These are phyloP conservation scores for Globisporangium iwayamae DNA, from an alignment of 352 stramenopile species.

Conservation along the genomic window DNA sequence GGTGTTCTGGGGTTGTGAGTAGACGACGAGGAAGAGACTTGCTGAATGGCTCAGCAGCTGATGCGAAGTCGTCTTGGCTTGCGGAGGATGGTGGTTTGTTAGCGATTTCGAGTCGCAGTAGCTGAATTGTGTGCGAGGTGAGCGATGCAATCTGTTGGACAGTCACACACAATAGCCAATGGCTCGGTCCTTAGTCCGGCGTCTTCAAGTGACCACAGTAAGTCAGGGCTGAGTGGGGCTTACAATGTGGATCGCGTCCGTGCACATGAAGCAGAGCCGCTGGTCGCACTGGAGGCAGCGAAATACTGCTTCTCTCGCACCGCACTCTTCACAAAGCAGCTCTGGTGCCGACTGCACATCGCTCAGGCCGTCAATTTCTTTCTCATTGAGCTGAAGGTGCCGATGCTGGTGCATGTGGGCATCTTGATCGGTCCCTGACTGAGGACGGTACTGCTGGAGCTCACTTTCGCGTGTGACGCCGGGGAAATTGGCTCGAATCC, in stretches of 20 bases:
- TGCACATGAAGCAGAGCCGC: constrained; percentile 54
- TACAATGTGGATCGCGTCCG: constrained; percentile 79
- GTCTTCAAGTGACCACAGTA: too few relatives aligned
- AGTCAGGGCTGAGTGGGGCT: background rate
- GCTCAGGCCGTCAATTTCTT: background rate
- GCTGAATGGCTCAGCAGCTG: background rate
- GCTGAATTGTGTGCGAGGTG: constrained; percentile 30
- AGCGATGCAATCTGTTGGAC: constrained; percentile 41
- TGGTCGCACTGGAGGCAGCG: constrained; percentile 44
- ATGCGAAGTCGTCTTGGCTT: background rate
- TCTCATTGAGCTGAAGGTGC: background rate
- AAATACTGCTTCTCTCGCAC: constrained; percentile 20
- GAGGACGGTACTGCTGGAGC: constrained; percentile 11
- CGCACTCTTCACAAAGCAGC: constrained; percentile 56
- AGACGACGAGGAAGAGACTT: background rate
- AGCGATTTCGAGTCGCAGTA: background rate
- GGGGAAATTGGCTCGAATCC: constrained; percentile 39
- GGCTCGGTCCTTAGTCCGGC: too few relatives aligned
- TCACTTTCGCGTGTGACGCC: constrained; percentile 20
- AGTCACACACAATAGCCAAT: background rate
- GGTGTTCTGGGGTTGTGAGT: background rate
- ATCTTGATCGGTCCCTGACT: background rate
- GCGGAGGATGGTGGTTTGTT: background rate
- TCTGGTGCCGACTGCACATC: background rate
- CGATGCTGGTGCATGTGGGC: background rate